phyloP scores from a whole-genome alignment of 2,329 filamentous ascomycete genomes.

The Xylaria sp. region DNA sequence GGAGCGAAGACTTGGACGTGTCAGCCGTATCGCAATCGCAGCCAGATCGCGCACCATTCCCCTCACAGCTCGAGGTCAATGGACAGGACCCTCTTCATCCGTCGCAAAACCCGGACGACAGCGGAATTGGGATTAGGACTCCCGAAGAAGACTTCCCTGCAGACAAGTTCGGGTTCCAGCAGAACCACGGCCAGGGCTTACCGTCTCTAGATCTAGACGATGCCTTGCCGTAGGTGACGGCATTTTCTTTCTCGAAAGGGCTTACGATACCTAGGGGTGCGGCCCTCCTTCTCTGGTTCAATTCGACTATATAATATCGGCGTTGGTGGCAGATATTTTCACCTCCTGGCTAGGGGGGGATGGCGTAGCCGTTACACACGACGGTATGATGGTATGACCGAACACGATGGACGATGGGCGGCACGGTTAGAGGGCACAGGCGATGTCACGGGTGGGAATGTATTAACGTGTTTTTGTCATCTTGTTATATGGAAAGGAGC shows the following conservation, averaged over 20 bases:
- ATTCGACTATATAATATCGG: conserved; percentile 16
- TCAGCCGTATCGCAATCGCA: conserved; percentile 52
- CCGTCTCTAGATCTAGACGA: conserved; percentile 29
- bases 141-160: conserved; percentile 67
- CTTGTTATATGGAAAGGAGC: background rate
- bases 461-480: conserved; percentile 17
- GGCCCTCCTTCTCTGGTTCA: background rate
- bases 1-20: conserved; percentile 49
- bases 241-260: background rate
- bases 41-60: conserved; percentile 55
- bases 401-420: conserved; percentile 28
- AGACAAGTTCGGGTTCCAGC: conserved; percentile 58
- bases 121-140: conserved; percentile 72
- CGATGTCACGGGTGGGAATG: conserved; percentile 12
- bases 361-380: conserved; percentile 18
- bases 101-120: conserved; percentile 65
- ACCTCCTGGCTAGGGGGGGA: conserved; percentile 16
- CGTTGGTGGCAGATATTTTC: conserved; percentile 13
- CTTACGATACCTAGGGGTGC: background rate
- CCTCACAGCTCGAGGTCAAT: conserved; percentile 44
- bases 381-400: conserved; percentile 32
- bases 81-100: conserved; percentile 50
- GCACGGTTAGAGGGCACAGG: conserved; percentile 12
- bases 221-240: conserved; percentile 5
- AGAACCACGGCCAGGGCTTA: conserved; percentile 40